Evolutionary conservation across 495 filamentous ascomycete genomes (phyloP), one percentile per base, ranked within the genome.

Genomic region (Chaetomium tenue): DNA sequence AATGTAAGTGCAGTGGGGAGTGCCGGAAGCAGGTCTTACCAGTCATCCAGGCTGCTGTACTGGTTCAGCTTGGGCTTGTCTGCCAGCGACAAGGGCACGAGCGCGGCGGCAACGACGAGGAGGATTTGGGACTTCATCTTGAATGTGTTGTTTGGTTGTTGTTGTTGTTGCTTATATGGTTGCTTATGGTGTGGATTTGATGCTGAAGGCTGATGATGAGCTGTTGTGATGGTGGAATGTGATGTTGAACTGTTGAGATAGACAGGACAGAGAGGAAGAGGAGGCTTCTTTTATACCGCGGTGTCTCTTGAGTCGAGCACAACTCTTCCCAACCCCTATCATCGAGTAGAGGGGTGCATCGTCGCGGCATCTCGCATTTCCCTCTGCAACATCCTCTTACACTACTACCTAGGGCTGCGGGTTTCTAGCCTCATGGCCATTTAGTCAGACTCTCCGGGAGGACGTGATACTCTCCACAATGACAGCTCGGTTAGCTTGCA

Each of bases 51-150:
- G 28, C 2, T 16, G 11, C 13, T 6, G 50, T 52, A 52, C 50
- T 52, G 50, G 50, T 52, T 52, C 50, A 52, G 23, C 50, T 52
- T 52, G 23, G 50, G 50, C 23, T 1, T 8, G 25, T 28, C 50
- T 0, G 50, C 50, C 25, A 52, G 11, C 23, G 16, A 25, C 3
- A 25, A 26, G 12, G 50, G 50, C 50, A 52, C 25, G 4, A 47
- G 44, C 3, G 50, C 50, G 11, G 50, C 50, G 25, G 50, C 50
- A 22, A 52, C 25, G 25, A 26, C 8, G 23, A 52, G 50, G 50
- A 52, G 23, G 25, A 52, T 52, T 3, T 52, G 50, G 50, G 50
- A 16, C 50, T 52, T 52, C 50, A 52, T 52, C 11, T 8, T 50
- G 47, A 18, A 44, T 15, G 13, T 50, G 47, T 23, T 25, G 47